phyloP scores from a whole-genome alignment of 2,329 filamentous ascomycete genomes.

The Aspergillus brasiliensis region DNA sequence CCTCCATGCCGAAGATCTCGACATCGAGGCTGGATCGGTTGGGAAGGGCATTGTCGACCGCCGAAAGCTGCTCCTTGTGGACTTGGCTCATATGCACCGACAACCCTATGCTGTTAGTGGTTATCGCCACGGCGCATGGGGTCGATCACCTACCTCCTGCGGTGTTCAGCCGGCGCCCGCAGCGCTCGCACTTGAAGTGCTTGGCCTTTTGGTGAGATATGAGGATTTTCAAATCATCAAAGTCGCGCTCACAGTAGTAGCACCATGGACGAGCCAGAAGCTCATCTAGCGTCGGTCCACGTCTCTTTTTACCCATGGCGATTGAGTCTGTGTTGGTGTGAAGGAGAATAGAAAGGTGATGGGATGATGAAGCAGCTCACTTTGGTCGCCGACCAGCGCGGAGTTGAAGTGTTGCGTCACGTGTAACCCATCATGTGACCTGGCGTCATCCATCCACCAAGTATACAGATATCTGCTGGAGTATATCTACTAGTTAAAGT shows the following conservation, averaged over 20 bases:
- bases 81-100: slow-evolving; percentile 98
- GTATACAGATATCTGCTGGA: background rate
- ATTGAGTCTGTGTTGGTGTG: background rate
- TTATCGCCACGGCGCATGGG: background rate
- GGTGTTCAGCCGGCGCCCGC: slow-evolving; percentile 84
- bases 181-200: slow-evolving; percentile 96
- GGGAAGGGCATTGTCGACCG: slow-evolving; percentile 88
- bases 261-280: slow-evolving; percentile 88
- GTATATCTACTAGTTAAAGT: background rate
- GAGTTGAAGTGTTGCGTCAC: background rate
- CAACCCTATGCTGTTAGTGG: slow-evolving; percentile 62
- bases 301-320: slow-evolving; percentile 87
- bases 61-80: slow-evolving; percentile 86
- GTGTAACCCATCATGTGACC: background rate
- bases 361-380: background rate
- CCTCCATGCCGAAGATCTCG: slow-evolving; percentile 98
- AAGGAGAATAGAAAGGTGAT: background rate
- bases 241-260: slow-evolving; percentile 99
- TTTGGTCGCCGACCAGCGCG: background rate
- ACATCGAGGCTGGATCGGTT: slow-evolving; percentile 84
- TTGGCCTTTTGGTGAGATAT: slow-evolving; percentile 99
- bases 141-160: slow-evolving; percentile 72
- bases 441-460: background rate
- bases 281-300: slow-evolving; percentile 83
- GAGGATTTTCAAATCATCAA: slow-evolving; percentile 94